These are phyloP conservation scores for Ceratocystis destructans DNA, from an alignment of 2,329 filamentous ascomycete genomes.

Conservation along the genomic window DNA sequence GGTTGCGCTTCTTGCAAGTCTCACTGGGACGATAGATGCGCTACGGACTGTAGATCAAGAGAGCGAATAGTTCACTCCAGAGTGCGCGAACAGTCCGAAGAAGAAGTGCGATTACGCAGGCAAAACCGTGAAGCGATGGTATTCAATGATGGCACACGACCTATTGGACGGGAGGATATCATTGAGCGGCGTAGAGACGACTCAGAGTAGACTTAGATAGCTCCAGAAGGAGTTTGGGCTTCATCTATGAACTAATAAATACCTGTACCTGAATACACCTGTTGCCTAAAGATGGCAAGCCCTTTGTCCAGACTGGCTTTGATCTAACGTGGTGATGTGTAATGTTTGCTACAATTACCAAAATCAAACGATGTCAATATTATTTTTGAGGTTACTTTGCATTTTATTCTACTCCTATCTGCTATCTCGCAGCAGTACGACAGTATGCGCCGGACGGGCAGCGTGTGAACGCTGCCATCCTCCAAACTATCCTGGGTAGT, in stretches of 20 bases:
- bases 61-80: slow-evolving; percentile 24
- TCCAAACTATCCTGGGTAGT: too few species aligned
- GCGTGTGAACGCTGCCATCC: too few species aligned
- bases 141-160: slow-evolving; percentile 68
- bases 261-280: too few species aligned
- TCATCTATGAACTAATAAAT: background rate
- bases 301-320: background rate
- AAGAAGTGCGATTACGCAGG: slow-evolving; percentile 60
- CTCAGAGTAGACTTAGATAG: background rate
- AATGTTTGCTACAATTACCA: background rate
- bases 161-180: slow-evolving; percentile 62
- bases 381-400: background rate
- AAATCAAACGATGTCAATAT: background rate
- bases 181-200: slow-evolving; percentile 39
- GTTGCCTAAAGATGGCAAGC: background rate
- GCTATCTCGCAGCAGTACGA: background rate
- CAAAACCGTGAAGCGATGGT: slow-evolving; percentile 81
- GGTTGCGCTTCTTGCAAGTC: background rate
- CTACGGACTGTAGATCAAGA: slow-evolving; percentile 19
- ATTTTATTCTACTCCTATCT: background rate
- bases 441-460: background rate
- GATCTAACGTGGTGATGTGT: background rate
- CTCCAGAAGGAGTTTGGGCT: background rate
- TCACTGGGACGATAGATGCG: slow-evolving; percentile 18
- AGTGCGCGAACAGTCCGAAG: slow-evolving; percentile 40